These are phyloP conservation scores for Linanthus parryae DNA, from an alignment of 148 eudicot genomes.

Conservation along the genomic window DNA sequence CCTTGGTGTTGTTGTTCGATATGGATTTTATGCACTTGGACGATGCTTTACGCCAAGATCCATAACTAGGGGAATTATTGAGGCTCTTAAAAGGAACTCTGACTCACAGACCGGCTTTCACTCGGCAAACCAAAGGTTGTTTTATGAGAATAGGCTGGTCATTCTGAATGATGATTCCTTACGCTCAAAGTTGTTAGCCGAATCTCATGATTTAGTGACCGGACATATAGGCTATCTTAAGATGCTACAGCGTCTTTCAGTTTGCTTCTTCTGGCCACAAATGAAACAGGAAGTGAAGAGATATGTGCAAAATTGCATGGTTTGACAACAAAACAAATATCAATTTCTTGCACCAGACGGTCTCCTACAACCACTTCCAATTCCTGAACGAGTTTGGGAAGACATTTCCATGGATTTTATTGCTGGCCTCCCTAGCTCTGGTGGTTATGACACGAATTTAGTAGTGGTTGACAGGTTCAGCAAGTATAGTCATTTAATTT, in stretches of 20 bases:
- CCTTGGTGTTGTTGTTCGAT: not conserved
- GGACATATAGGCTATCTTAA: not conserved
- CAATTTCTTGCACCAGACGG: not conserved
- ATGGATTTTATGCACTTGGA: not conserved
- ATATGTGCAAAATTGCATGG: not conserved
- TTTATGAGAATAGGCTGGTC: not conserved
- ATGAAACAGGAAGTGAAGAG: not conserved
- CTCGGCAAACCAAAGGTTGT: not conserved
- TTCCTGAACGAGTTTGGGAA: no score
- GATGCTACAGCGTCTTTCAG: not conserved
- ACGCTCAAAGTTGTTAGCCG: not conserved
- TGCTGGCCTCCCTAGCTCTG: not conserved
- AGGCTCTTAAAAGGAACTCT: not conserved
- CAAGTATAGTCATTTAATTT: no score
- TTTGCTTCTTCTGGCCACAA: not conserved
- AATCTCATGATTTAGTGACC: not conserved
- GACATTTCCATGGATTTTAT: no score
- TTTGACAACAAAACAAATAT: no score
- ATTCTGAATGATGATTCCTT: not conserved
- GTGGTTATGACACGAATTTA: not conserved
- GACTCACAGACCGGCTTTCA: not conserved
- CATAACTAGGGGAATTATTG: not conserved
- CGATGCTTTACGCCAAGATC: not conserved
- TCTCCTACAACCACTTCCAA: not conserved
- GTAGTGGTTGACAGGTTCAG: conserved; percentile 1